Base-by-base conservation (phyloP, 495 filamentous ascomycete genomes). In the Neohortaea acidophila region DNA sequence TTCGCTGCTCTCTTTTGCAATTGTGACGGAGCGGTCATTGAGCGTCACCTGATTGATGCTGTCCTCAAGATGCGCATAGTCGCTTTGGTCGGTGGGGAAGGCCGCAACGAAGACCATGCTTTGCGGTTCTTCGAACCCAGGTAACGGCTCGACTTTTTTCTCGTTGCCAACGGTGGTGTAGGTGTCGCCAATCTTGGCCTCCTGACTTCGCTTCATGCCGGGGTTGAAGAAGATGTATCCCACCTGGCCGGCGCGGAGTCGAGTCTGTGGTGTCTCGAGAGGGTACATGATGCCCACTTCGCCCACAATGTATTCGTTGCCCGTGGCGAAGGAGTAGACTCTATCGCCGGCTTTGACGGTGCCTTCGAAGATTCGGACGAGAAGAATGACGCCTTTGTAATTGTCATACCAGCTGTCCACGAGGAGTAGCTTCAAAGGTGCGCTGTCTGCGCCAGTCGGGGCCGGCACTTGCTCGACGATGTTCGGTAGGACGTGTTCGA, bases 71-170 rank as follows among this genome's bases (percentile, higher is more conserved):
- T 86, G 82, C 42, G 67, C 69, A 52, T 92, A 87, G 56, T 89
- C 79, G 52, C 74, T 64, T 42, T 91, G 84, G 56, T 97, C 86
- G 0, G 82, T 77, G 1, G 89, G 89, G 48, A 91, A 97, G 0
- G 91, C 89, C 4, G 87, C 85, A 9, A 97, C 89, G 52, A 96
- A 97, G 17, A 94, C 89, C 89, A 97, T 97, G 2, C 87, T 77
- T 58, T 97, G 92, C 5, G 89, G 89, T 53, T 97, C 91, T 59
- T 93, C 89, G 45, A 97, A 97, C 0, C 89, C 91, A 0, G 83
- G 83, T 39, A 85, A 73, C 14, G 81, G 75, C 53, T 84, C 69
- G 1, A 97, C 85, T 1, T 65, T 47, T 43, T 74, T 72, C 56
- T 94, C 81, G 11, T 59, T 74, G 0, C 86, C 87, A 6, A 85